Evolutionary conservation across 2,329 filamentous ascomycete genomes (phyloP), one percentile per base, ranked within the genome.

Genomic region (Alternaria hordeiaustralica): DNA sequence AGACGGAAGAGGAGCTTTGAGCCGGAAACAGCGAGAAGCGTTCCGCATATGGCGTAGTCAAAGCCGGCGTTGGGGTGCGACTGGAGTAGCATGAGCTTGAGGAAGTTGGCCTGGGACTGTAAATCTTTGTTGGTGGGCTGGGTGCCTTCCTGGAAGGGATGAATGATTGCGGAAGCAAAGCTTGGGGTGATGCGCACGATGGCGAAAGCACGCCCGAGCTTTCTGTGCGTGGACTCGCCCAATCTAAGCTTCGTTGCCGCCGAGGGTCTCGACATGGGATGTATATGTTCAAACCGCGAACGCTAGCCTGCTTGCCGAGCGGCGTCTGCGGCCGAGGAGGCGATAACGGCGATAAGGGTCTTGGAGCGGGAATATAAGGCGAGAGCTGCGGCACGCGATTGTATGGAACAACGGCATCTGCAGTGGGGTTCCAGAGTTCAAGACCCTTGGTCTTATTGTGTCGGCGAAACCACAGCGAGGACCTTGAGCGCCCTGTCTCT

Each of bases 151-250:
- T 58, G 9, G 61, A 59, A 20, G 66, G 56, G 11, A 68, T 25
- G 10, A 64, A 59, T 1, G 69, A 62, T 8, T 64, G 63, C 8
- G 67, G 55, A 15, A 76, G 71, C n/a, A 76, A 53, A 3, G 69
- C 65, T 28, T 68, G 65, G 50, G 74, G 70, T 20, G 72, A 73
- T 21, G 71, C 45, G 51, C 67, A 72, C 11, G 67, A 61, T 13
- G 75, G 73, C 1, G 74, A 75, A n/a, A 77, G 50, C 4, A 71
- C 69, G 36, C 66, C 54, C 6, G 73, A 76, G 50, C 71, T 75
- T 30, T 72, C 73, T 5, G 75, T 77, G 20, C 72, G 70, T n/a
- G 75, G 69, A n/a, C 67, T 73, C 13, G 41, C 53, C 10, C 70
- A 44, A n/a, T 67, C 64, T 1, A 51, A 57, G 3, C 61, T 51